Base-by-base conservation (phyloP, 2,329 filamentous ascomycete species). In the Nemania sp. region DNA sequence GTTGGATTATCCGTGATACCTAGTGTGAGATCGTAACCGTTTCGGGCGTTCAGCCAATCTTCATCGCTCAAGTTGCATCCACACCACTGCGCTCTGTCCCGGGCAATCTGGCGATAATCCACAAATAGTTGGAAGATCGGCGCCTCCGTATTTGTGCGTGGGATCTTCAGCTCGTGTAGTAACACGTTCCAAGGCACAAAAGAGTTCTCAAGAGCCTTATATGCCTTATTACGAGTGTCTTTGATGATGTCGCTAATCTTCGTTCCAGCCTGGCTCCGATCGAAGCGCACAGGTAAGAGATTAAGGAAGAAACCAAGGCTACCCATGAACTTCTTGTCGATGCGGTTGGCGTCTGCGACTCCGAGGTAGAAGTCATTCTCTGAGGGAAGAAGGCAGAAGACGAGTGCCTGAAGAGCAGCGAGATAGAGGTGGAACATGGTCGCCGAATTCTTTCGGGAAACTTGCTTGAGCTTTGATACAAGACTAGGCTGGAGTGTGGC, bases 101-200 rank as follows among this genome's bases (percentile, higher is more conserved):
- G 26, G 4, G 32, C 26, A 35, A 24, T 22, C n/a, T 55, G 26
- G 6, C 59, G 55, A 43, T 70, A 72, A 38, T 80, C 76, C 63
- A 79, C 75, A 5, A 74, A 70, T 1, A 73, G 76, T 67, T 85
- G 83, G 70, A 84, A 84, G 2, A 85, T 32, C 1, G 83, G 82
- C 41, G 62, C 79, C 56, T 80, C 69, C 0, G 75, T 67, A 0
- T 77, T 61, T 1, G 81, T 80, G 10, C 82, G 74, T 0, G 76
- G 69, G 2, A 82, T 75, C 3, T 77, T 73, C 0, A 85, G 72
- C 45, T 82, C 76, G 1, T 79, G 70, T 0, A 85, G 73, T 0
- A 85, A 62, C 0, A 81, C 72, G 63, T 84, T 79, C 59, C 84
- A 82, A 1, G 64, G 1, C 81, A 84, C 57, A 0, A 63, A 56